A percentile compares a stretch with the other conserved stretches of the same genome.
These are phyloP conservation scores for Pulicaria dysenterica DNA, from an alignment of 129 eudicot genomes.

Conservation along the genomic window DNA sequence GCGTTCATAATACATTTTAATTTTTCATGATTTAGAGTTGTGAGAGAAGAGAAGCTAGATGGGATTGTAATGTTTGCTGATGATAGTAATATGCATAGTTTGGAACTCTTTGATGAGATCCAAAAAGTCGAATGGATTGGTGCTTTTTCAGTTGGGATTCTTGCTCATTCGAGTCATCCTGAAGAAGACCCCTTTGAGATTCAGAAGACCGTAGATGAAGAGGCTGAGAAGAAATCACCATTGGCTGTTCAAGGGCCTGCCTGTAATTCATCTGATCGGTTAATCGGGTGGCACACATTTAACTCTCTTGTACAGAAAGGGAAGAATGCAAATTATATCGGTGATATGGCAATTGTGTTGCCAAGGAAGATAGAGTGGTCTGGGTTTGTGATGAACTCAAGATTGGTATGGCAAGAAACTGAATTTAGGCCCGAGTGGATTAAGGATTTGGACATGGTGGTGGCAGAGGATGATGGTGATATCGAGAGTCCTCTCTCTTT, in stretches of 20 bases:
- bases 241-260: slow-evolving; percentile 93
- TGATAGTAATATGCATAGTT: slow-evolving; percentile 94
- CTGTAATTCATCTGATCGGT: slow-evolving; percentile 76
- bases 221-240: slow-evolving; percentile 37
- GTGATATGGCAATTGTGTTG: slow-evolving; percentile 82
- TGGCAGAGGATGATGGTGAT: slow-evolving; percentile 47
- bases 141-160: slow-evolving; percentile 89
- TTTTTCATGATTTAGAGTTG: slow-evolving; percentile 50
- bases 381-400: slow-evolving; percentile 87
- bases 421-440: slow-evolving; percentile 80
- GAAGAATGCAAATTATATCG: slow-evolving; percentile 73
- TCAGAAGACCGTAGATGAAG: slow-evolving; percentile 45
- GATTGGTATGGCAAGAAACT: slow-evolving; percentile 79
- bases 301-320: slow-evolving; percentile 48
- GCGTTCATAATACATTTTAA: slow-evolving; percentile 19
- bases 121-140: slow-evolving; percentile 90
- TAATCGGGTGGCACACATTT: slow-evolving; percentile 87
- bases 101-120: slow-evolving; percentile 94
- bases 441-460: slow-evolving; percentile 55
- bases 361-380: slow-evolving; percentile 86
- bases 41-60: slow-evolving; percentile 74
- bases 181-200: slow-evolving; percentile 44
- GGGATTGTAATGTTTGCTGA: slow-evolving; percentile 93
- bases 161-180: slow-evolving; percentile 66
- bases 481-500: slow-evolving; percentile 78